phyloP scores from a whole-genome alignment of 169 alveolate species.

The Plasmodium gonderi region DNA sequence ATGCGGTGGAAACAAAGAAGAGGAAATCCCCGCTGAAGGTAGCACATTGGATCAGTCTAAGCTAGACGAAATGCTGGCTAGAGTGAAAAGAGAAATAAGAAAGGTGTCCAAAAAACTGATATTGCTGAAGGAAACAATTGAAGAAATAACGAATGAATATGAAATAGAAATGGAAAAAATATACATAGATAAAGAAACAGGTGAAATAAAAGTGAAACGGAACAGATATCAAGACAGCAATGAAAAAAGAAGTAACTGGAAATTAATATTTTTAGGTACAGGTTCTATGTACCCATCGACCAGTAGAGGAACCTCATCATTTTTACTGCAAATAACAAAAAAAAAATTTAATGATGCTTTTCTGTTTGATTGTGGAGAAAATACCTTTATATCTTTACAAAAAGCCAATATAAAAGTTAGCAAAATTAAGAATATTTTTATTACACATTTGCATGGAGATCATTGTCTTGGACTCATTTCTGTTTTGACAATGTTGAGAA shows the following conservation, averaged over 20 bases:
- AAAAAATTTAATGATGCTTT: constrained; percentile 75
- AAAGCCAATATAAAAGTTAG: constrained; percentile 65
- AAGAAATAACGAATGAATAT: neutral
- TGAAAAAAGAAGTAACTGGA: constrained; percentile 76
- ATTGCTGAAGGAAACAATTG: constrained; percentile 1
- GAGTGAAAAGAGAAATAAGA: neutral
- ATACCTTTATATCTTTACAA: constrained; percentile 75
- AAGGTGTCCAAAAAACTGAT: neutral
- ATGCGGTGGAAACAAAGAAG: too few relatives aligned
- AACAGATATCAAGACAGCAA: neutral
- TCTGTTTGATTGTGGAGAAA: constrained; percentile 87
- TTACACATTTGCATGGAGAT: constrained; percentile 91
- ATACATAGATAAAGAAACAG: constrained; percentile 21
- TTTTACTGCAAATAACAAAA: constrained; percentile 74
- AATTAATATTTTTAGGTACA: constrained; percentile 81
- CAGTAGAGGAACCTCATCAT: constrained; percentile 82
- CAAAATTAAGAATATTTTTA: constrained; percentile 79
- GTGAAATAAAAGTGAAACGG: constrained; percentile 34
- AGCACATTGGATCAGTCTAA: too few relatives aligned
- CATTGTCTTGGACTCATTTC: constrained; percentile 87
- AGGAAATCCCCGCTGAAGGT: too few relatives aligned
- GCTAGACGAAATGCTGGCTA: too few relatives aligned
- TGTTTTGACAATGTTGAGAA: constrained; percentile 76
- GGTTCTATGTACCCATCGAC: constrained; percentile 83
- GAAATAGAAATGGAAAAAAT: neutral